These are phyloP conservation scores for Apodospora peruviana DNA, from an alignment of 495 filamentous ascomycete species.

Conservation along the genomic window DNA sequence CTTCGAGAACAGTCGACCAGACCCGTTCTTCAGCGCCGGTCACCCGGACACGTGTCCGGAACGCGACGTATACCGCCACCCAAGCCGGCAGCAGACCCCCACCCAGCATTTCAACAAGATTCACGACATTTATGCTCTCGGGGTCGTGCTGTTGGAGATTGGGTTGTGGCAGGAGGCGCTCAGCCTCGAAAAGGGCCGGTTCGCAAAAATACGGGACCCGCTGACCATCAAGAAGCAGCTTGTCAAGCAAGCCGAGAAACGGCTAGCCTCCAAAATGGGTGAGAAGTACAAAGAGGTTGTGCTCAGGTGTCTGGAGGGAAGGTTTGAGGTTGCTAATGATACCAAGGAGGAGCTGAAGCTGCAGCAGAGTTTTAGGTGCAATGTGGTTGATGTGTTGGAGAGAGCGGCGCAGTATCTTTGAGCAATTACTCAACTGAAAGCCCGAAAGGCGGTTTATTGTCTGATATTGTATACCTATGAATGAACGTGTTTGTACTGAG, in stretches of 20 bases:
- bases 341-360: not conserved
- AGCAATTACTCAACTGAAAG: not conserved
- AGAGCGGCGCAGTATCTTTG: not conserved
- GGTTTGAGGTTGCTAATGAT: not conserved
- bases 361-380: not conserved
- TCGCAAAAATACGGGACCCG: not conserved
- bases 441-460: too few species aligned
- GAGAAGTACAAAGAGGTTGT: not conserved
- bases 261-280: not conserved
- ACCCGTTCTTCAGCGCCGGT: not conserved
- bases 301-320: not conserved
- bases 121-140: slow-evolving; percentile 9
- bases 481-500: too few species aligned
- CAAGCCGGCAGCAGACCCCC: not conserved
- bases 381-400: not conserved
- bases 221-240: not conserved
- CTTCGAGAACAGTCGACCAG: slow-evolving; percentile 3
- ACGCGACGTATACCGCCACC: slow-evolving; percentile 5
- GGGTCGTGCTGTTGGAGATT: slow-evolving; percentile 7
- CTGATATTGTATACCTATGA: too few species aligned
- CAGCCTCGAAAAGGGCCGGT: not conserved
- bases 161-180: slow-evolving; percentile 1
- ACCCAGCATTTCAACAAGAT: slow-evolving; percentile 1
- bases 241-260: not conserved
- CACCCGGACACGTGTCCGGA: not conserved